These are phyloP conservation scores for Chaetomiaceae sp. DNA, from an alignment of 2,329 filamentous ascomycete genomes.

Conservation along the genomic window DNA sequence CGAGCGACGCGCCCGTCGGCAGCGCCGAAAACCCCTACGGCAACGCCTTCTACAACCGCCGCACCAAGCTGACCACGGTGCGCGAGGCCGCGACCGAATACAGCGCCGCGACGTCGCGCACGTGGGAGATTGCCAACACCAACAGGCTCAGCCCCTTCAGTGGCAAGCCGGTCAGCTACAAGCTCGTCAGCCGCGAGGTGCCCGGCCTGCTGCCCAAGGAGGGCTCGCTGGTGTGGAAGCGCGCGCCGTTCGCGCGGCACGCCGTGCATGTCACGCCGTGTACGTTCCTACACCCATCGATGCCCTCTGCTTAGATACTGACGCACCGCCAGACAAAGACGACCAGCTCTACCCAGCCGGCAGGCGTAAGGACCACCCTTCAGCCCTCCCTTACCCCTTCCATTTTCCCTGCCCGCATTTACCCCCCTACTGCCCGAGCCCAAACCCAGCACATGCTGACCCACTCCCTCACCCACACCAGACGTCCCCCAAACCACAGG, in stretches of 20 bases:
- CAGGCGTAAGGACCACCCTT: constrained; percentile 51
- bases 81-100: constrained; percentile 70
- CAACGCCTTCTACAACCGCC: constrained; percentile 82
- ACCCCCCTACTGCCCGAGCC: no score
- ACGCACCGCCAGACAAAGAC: constrained; percentile 65
- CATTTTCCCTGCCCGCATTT: no score
- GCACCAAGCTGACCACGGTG: constrained; percentile 70
- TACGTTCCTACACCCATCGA: constrained; percentile 49
- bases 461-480: no score
- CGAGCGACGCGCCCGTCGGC: constrained; percentile 67
- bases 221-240: constrained; percentile 78
- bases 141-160: constrained; percentile 79
- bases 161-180: constrained; percentile 79
- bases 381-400: no score
- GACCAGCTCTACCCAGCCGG: constrained; percentile 79
- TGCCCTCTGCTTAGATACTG: not conserved
- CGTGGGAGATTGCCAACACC: constrained; percentile 87
- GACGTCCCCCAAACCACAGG: constrained; percentile 82
- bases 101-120: constrained; percentile 68
- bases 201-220: constrained; percentile 73
- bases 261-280: constrained; percentile 85
- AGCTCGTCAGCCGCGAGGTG: constrained; percentile 82
- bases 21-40: constrained; percentile 80
- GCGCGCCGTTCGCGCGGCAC: constrained; percentile 80
- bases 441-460: no score